Evolutionary conservation across 352 stramenopile genomes (phyloP), one percentile per base, ranked within the genome.

Genomic region (Phytopythium kandeliae): DNA sequence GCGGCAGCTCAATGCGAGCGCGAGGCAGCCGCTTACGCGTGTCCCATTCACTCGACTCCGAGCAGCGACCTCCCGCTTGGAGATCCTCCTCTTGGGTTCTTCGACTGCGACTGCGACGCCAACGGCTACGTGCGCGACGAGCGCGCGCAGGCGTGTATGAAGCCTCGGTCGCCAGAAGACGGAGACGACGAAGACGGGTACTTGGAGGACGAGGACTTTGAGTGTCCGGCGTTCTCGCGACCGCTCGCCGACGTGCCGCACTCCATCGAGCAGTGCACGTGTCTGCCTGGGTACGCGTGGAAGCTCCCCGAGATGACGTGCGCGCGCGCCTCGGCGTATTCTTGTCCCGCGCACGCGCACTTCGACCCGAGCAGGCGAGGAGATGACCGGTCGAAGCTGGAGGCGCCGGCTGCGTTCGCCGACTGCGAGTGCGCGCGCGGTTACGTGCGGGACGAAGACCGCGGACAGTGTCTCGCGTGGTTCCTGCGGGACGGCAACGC

Each of bases 231-330:
- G 21, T 91, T 78, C 51, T 85, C 82, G 22, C 59, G 58, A 9
- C 57, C 78, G 21, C 64, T 89, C 8, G 72, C 82, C 5, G 61
- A 62, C 4, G 48, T 81, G 22, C 67, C 78, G 2, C 71, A 88
- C 55, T 91, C 79, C 28, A 54, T 91, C 5, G 70, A 80, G 55
- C 82, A 93, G 48, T 93, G 82, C 50, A 62, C 82, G 30, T 93
- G 82, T 35, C 59, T 93, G n/a, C 62, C 66, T 17, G 79, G 82
- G 8, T 93, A 82, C 47, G 74, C 66, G 21, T 91, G 77, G 77
- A 85, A 87, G 54, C 63, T 73, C 6, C 74, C 77, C 0, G 74
- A 89, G 45, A 89, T 89, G 77, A 68, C 51, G 0, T 91, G 79
- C 21, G 70, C 78, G 34, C 61, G 62, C 8, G 58, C 73, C 9